Base-by-base conservation (phyloP, 75 land plant species). In the Cryptomeria japonica region DNA sequence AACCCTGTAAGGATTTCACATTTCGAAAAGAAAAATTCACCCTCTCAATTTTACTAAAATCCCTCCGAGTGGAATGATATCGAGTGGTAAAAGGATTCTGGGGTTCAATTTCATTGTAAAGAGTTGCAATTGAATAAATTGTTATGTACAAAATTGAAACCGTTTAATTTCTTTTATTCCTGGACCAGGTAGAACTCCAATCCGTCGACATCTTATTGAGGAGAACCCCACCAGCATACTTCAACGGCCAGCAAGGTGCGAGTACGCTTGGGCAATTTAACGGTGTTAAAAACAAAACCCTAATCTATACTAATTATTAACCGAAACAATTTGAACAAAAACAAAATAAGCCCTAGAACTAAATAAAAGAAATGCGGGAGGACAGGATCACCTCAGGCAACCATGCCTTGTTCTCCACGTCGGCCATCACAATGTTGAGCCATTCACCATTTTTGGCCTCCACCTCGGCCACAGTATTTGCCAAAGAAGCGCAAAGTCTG, bases 381-480 rank as follows among this genome's bases (percentile, higher is more conserved):
- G 15, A 46, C 32, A 72, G 36, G 22, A 1, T 46, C 84, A 97
- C 99, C 99, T 98, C 99, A n/a, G 99, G 99, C 34, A 98, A 91
- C 99, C 99, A 98, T 78, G 88, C 90, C 72, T 93, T 93, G 82
- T 98, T 97, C 91, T 97, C 99, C 15, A 96, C 99, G 80, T 98
- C 99, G 15, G 93, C 99, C 96, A 98, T 91, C 49, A 95, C 99
- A 89, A 98, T 84, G 78, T 85, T 89, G 80, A 98, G 91, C 99
- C 97, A 96, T 32, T 92, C 94, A 0, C 88, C 80, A 86, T 98
- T 95, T 89, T 91, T 90, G 10, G 86, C 80, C 92, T 98, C 99
- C 44, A 97, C 86, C 68, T 96, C 95, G 58, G 83, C 13, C 39
- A 96, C 94, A 55, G 92, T 88, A 41, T 84, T 88, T 34, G 94